A percentile compares a stretch with the other conserved stretches of the same genome.
These are phyloP conservation scores for Hanseniaspora valbyensis DNA, from an alignment of 805 yeast genomes.

Conservation along the genomic window DNA sequence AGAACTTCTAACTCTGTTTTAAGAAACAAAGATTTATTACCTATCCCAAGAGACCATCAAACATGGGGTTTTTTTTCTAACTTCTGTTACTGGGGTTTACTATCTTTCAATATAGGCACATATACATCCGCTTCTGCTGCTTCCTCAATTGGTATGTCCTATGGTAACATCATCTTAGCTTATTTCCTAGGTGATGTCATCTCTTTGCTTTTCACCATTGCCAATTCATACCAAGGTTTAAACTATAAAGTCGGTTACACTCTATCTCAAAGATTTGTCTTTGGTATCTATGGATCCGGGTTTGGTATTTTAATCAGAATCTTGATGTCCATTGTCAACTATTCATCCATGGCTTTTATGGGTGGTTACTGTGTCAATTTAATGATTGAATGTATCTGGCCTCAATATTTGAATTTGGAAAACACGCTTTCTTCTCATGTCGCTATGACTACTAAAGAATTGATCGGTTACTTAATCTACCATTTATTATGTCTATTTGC, in stretches of 20 bases:
- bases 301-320: conserved; percentile 35
- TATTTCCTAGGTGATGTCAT: conserved; percentile 38
- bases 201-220: conserved; percentile 35
- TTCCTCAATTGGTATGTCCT: conserved; percentile 35
- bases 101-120: conserved; percentile 37
- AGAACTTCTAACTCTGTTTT: conserved; percentile 26
- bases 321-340: conserved; percentile 38
- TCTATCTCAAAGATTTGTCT: conserved; percentile 36
- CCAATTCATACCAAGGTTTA: conserved; percentile 39
- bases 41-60: conserved; percentile 25
- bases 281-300: conserved; percentile 37
- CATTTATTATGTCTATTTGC: conserved; percentile 29
- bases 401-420: conserved; percentile 29
- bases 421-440: conserved; percentile 29
- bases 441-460: conserved; percentile 30
- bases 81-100: conserved; percentile 37
- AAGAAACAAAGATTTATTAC: conserved; percentile 29
- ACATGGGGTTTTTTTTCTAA: conserved; percentile 35
- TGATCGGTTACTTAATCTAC: conserved; percentile 34
- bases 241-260: conserved; percentile 43
- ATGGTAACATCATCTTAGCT: conserved; percentile 37
- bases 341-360: conserved; percentile 37
- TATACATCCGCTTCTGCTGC: conserved; percentile 39
- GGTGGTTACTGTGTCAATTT: conserved; percentile 35
- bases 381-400: conserved; percentile 34